These are phyloP conservation scores for Parsonsia alboflavescens DNA, from an alignment of 257 asterid species.

Conservation along the genomic window DNA sequence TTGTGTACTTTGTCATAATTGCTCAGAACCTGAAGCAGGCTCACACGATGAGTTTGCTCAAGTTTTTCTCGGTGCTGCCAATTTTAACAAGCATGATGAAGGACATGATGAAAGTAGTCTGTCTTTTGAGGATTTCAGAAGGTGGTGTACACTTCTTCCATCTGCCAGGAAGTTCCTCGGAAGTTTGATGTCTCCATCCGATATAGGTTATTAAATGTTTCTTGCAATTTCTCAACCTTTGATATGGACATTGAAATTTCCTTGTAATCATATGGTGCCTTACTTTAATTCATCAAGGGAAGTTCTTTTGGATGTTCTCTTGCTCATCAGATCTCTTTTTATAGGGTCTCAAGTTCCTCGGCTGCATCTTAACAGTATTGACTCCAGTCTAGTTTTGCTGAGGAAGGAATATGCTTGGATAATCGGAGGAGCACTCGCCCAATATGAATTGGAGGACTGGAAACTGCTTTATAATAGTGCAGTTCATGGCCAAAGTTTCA, in stretches of 20 bases:
- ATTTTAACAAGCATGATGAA: constrained; percentile 32
- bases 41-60: constrained; percentile 37
- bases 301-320: not conserved
- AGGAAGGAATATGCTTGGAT: constrained; percentile 88
- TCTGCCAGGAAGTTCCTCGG: constrained; percentile 76
- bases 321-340: constrained; percentile 14
- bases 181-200: constrained; percentile 55
- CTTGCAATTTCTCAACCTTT: constrained; percentile 1
- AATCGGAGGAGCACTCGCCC: constrained; percentile 76
- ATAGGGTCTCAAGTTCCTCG: constrained; percentile 73
- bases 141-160: constrained; percentile 78
- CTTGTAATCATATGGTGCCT: not conserved
- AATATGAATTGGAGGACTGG: constrained; percentile 67
- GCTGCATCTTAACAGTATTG: constrained; percentile 37
- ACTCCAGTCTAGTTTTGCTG: constrained; percentile 52
- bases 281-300: not conserved
- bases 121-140: constrained; percentile 70
- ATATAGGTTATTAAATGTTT: constrained; percentile 48
- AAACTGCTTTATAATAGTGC: constrained; percentile 81
- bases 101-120: constrained; percentile 27
- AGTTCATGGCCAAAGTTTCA: constrained; percentile 78
- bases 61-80: constrained; percentile 50
- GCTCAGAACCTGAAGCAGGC: constrained; percentile 39
- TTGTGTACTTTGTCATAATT: constrained; percentile 38
- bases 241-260: not conserved